Conservation (phyloP, 306 rosid species). For the Lathyrus tuberosus region DNA sequence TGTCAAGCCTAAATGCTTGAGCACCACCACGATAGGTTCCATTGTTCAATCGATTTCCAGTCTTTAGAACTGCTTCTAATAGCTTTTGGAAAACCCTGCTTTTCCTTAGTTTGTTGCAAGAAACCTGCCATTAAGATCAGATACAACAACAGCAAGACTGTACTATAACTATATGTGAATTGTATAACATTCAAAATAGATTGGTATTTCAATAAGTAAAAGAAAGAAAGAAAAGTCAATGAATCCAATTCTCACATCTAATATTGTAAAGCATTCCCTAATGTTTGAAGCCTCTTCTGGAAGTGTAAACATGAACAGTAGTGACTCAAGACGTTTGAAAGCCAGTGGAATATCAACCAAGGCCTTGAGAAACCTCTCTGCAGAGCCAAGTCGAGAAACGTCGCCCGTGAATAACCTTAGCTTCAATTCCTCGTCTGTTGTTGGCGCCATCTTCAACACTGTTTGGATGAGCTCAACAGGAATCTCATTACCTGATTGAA, state of each 20-base stretch:
- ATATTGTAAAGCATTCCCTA: constrained; percentile 65
- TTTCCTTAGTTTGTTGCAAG: constrained; percentile 70
- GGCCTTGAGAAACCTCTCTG: constrained; percentile 89
- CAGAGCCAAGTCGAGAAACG: constrained; percentile 69
- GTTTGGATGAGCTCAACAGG: constrained; percentile 84
- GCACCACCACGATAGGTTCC: constrained; percentile 97
- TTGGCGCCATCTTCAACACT: constrained; percentile 86
- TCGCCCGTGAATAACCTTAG: constrained; percentile 71
- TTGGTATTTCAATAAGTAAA: neutral
- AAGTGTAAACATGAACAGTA: constrained; percentile 61
- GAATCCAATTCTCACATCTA: constrained; percentile 59
- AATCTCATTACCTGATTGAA: constrained; percentile 75
- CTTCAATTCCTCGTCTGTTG: constrained; percentile 82
- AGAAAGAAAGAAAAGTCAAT: no score
- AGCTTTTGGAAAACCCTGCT: constrained; percentile 87
- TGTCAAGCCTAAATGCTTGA: constrained; percentile 94
- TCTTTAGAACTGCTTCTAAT: constrained; percentile 95
- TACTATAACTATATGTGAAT: neutral
- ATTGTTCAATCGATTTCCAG: constrained; percentile 96
- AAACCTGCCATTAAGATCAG: constrained; percentile 68
- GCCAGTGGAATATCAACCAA: constrained; percentile 82
- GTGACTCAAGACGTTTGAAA: constrained; percentile 76
- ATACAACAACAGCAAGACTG: constrained; percentile 9
- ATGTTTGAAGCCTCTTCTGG: constrained; percentile 62
- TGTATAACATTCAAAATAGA: neutral